phyloP scores from a whole-genome alignment of 1,284 basidiomycete genomes.

The Ustilago esculenta region DNA sequence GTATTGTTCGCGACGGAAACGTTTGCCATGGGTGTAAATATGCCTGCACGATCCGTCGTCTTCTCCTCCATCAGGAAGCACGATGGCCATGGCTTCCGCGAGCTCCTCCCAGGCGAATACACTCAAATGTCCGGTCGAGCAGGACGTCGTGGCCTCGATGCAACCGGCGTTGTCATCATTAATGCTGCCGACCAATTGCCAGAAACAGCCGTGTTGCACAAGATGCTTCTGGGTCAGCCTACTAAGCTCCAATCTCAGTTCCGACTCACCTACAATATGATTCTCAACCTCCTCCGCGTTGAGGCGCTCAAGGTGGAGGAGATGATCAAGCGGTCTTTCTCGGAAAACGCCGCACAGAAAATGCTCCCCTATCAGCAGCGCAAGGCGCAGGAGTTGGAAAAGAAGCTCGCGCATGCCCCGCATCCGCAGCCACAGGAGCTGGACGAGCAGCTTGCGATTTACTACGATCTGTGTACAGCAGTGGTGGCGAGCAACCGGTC shows the following conservation, averaged over 20 bases:
- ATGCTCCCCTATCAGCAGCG: constrained; percentile 92
- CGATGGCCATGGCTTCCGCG: constrained; percentile 90
- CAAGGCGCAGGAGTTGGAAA: constrained; percentile 78
- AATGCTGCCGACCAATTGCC: constrained; percentile 81
- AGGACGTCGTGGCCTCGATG: constrained; percentile 91
- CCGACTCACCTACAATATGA: constrained; percentile 99
- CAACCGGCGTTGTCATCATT: constrained; percentile 94
- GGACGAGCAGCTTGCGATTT: constrained; percentile 75
- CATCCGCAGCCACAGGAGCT: constrained; percentile 72
- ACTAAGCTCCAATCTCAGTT: constrained; percentile 96
- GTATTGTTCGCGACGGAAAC: constrained; percentile 98
- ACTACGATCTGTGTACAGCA: constrained; percentile 80
- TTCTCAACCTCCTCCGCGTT: constrained; percentile 92
- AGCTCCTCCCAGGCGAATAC: constrained; percentile 74
- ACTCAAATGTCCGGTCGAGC: constrained; percentile 99
- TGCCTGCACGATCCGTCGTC: constrained; percentile 97
- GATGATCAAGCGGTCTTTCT: constrained; percentile 99
- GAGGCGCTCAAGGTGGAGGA: constrained; percentile 97
- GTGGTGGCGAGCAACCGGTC: constrained; percentile 76
- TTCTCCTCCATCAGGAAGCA: constrained; percentile 96
- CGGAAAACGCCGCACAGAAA: constrained; percentile 93
- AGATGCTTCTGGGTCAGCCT: constrained; percentile 92
- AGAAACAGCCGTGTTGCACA: constrained; percentile 71
- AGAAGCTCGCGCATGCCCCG: constrained; percentile 74
- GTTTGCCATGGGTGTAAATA: constrained; percentile 98